Evolutionary conservation across 495 filamentous ascomycete species (phyloP), one percentile per base, ranked within the genome.

Genomic region (Podospora pseudocomata): DNA sequence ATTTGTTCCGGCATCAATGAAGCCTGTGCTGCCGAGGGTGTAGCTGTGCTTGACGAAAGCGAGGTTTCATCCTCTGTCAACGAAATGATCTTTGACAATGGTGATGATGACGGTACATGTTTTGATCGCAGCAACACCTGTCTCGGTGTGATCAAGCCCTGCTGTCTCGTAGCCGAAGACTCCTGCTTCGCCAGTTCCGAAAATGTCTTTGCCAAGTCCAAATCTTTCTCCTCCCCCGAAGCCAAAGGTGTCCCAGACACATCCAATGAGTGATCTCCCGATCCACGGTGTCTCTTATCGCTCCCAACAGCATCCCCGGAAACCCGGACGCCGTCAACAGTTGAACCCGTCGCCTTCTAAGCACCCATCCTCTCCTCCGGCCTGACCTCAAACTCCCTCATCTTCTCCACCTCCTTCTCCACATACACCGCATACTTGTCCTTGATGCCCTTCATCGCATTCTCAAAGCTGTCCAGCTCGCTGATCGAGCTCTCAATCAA

Each of bases 391-490:
- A 60, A 74, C n/a, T 67, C 57, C 27, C 68, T 56, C 15, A 77
- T 27, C 39, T 18, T 70, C 60, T 49, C 64, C 62, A 68, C 11
- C 64, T 79, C 77, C 72, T 61, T 70, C 68, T 70, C 72, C 15
- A 79, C 66, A 32, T 49, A 30, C 1, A 65, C 66, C 2, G 70
- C n/a, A 23, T 72, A 78, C 5, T 65, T 20, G 15, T 58, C 39
- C 68, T 67, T 74, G 57, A 73, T 65, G 3, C 44, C 61, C 2
- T 28, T 54, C 60, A 78, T 74, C 54, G 70, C 60, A 15, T 2
- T 44, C 6, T 75, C 72, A 27, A 70, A 74, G 0, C 61, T 67
- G 3, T 64, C 23, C 61, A 79, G 32, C n/a, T 79, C 66, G 7
- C 1, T 16, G 18, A 71, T 16, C 2, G 55, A 63, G 16, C 9